Percentiles rank a stretch among this genome's conserved stretches.
Evolutionary conservation across 2,329 filamentous ascomycete genomes (phyloP).

Genomic region (Neopestalotiopsis rosae): DNA sequence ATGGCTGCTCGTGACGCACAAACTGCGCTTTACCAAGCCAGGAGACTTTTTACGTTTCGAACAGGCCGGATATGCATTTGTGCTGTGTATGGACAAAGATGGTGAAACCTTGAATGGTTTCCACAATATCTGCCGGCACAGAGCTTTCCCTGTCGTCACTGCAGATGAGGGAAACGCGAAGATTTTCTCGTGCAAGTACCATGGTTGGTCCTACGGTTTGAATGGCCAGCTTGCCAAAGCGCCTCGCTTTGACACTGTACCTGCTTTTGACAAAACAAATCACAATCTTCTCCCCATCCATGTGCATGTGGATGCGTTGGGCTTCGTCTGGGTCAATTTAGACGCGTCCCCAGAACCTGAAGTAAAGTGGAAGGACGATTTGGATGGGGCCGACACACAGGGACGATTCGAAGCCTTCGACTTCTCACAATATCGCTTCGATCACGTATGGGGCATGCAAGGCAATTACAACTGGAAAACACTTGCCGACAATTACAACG

Average conservation of each 20-base stretch:
- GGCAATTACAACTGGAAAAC: conserved; percentile 66
- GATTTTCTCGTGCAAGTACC: conserved; percentile 65
- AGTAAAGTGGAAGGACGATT: conserved; percentile 57
- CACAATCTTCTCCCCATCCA: conserved; percentile 63
- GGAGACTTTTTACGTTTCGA: conserved; percentile 64
- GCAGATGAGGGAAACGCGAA: conserved; percentile 54
- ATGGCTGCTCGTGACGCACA: conserved; percentile 44
- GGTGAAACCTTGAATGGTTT: conserved; percentile 62
- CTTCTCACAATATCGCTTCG: conserved; percentile 58
- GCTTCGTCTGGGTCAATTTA: conserved; percentile 65
- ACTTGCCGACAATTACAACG: conserved; percentile 68
- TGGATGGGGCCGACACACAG: conserved; percentile 52
- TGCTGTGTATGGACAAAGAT: conserved; percentile 55
- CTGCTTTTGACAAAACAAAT: conserved; percentile 59
- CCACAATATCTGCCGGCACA: conserved; percentile 67
- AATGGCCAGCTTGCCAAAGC: conserved; percentile 64
- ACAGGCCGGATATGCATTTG: conserved; percentile 60
- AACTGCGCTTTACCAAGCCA: conserved; percentile 44
- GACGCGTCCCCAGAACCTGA: conserved; percentile 50
- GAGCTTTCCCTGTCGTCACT: conserved; percentile 63
- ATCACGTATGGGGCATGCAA: conserved; percentile 62
- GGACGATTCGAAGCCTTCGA: conserved; percentile 50
- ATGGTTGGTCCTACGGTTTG: conserved; percentile 67
- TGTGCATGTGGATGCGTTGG: conserved; percentile 55
- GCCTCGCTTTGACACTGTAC: conserved; percentile 60